Base-by-base conservation (phyloP, 139 green algal species). In the Chlorella sp. region DNA sequence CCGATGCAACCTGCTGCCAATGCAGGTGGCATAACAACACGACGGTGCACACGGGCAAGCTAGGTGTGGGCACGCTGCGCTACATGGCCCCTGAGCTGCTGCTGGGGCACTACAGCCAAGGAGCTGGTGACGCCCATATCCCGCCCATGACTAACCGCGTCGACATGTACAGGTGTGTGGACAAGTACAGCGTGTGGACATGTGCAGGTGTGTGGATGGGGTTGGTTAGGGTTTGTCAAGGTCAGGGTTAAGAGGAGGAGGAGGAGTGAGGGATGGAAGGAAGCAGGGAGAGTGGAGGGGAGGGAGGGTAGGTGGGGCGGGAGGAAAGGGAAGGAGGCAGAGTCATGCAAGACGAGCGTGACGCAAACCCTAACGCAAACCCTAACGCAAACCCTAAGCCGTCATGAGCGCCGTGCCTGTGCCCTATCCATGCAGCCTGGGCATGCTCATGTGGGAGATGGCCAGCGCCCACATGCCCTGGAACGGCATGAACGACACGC, bases 21-120 rank as follows among this genome's bases (percentile, higher is more conserved):
- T n/a, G n/a, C n/a, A n/a, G n/a, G 42, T 55, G 42, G 42, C 42
- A 55, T 17, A 55, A 17, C 42, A 55, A 55, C 17, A 55, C 42
- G 10, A 55, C 42, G 42, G 42, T 55, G 42, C 42, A 55, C 42
- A 55, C 42, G 17, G 17, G 42, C 17, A 55, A 55, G 42, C 10
- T 55, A 10, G 42, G 42, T 17, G 82, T 87, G 1, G 83, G 83
- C 30, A 81, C 62, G 27, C 67, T 87, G 17, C 77, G 87, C 70
- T 92, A 92, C 80, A 92, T 92, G 87, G 85, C 87, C 0, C 87
- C 87, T 5, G 76, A 88, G 80, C 73, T 87, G 33, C 59, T 85
- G 30, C 33, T 62, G 14, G 74, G 74, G 26, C 35, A 69, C 20
- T 62, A 24, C 42, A 55, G 42, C 42, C 10, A n/a, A n/a, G n/a